Evolutionary conservation across 2,329 filamentous ascomycete species (phyloP).

Genomic region (Nothopassalora personata): DNA sequence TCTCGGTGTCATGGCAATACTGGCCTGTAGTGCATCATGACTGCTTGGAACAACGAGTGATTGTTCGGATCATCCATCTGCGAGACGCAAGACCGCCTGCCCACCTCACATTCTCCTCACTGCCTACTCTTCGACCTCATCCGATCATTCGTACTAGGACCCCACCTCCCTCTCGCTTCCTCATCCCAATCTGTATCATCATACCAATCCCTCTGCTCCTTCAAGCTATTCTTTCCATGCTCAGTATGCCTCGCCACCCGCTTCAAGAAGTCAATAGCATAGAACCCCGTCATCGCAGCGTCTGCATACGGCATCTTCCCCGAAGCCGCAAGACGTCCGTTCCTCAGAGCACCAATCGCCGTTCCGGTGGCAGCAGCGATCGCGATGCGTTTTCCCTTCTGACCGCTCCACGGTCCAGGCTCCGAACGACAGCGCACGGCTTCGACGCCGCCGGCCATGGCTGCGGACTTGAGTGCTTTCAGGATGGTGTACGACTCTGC

Average conservation of each 20-base stretch:
- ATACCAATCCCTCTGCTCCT: constrained; percentile 9
- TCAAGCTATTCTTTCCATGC: constrained; percentile 1
- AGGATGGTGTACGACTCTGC: constrained; percentile 6
- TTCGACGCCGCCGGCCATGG: constrained; percentile 37
- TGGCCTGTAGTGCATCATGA: too few species aligned
- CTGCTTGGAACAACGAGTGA: too few species aligned
- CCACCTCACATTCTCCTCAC: neutral
- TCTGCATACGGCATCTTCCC: constrained; percentile 14
- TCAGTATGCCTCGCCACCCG: constrained; percentile 8
- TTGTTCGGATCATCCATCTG: too few species aligned
- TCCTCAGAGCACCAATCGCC: constrained; percentile 6
- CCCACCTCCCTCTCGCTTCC: neutral
- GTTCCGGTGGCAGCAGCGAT: constrained; percentile 58
- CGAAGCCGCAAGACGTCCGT: constrained; percentile 1
- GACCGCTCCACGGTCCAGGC: constrained; percentile 80
- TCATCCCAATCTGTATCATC: neutral
- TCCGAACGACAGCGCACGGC: constrained; percentile 86
- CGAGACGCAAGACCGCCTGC: neutral
- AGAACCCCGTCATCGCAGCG: constrained; percentile 13
- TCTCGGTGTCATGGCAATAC: too few species aligned
- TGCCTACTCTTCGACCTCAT: neutral
- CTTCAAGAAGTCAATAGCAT: constrained; percentile 13
- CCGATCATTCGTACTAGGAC: neutral
- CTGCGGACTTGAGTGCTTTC: constrained; percentile 10
- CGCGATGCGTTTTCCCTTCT: constrained; percentile 83